Percentiles rank a stretch among this genome's conserved stretches.
Conservation (phyloP, 2,329 filamentous ascomycete species). For the Dactylellina parvicollis region DNA sequence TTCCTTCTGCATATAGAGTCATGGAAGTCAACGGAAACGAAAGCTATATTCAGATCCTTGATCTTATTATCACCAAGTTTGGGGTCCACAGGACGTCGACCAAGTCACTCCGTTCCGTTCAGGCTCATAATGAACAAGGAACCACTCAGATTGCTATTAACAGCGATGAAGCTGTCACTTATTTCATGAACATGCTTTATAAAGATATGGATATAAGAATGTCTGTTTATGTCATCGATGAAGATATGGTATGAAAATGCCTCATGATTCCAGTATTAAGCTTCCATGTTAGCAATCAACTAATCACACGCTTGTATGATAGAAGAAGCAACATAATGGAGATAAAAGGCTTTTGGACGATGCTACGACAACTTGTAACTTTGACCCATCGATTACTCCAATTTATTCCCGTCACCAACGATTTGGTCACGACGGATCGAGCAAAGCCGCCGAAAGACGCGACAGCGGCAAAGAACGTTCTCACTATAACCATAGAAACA, state of each 20-base stretch:
- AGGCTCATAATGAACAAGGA: slow-evolving; percentile 17
- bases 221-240: slow-evolving; percentile 25
- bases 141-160: slow-evolving; percentile 27
- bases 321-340: too few species aligned
- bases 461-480: too few species aligned
- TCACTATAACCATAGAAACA: too few species aligned
- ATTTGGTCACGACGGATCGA: background rate
- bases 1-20: slow-evolving; percentile 33
- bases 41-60: slow-evolving; percentile 9
- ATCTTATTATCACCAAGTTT: slow-evolving; percentile 15
- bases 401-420: background rate
- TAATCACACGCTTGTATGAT: too few species aligned
- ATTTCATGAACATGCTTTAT: slow-evolving; percentile 9
- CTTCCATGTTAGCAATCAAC: background rate
- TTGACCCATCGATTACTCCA: slow-evolving; percentile 22
- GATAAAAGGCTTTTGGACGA: too few species aligned
- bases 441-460: background rate
- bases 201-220: slow-evolving; percentile 9
- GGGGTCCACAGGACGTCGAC: slow-evolving; percentile 19
- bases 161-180: slow-evolving; percentile 13
- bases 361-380: too few species aligned
- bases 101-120: slow-evolving; percentile 21
- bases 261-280: background rate
- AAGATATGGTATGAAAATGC: background rate
- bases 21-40: slow-evolving; percentile 23